Conservation (phyloP, 129 eudicot species). For the Kitagawia praeruptora region DNA sequence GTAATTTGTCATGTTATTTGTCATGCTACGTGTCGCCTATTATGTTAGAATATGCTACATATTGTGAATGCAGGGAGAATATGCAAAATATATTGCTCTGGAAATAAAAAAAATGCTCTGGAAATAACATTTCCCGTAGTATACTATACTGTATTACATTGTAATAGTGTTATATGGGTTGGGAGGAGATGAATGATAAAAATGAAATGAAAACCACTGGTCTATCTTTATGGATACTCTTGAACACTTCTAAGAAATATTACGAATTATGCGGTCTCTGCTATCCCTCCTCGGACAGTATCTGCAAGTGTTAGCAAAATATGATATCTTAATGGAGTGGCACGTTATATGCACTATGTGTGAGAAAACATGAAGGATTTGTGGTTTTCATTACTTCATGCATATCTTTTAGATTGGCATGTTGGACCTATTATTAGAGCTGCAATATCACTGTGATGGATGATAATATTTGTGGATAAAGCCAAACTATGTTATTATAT, state of each 20-base stretch:
- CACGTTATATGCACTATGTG: background rate
- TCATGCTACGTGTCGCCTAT: no score
- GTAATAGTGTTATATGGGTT: background rate
- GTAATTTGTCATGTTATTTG: no score
- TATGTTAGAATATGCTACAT: no score
- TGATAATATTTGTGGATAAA: background rate
- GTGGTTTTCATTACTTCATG: background rate
- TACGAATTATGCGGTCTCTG: background rate
- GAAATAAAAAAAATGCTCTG: no score
- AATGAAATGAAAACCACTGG: background rate
- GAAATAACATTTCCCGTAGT: no score
- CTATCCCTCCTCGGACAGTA: background rate
- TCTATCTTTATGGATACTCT: background rate
- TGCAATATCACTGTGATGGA: background rate
- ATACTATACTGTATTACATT: no score
- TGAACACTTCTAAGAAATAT: background rate
- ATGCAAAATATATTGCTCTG: no score
- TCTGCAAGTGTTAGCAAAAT: background rate
- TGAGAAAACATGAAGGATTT: background rate
- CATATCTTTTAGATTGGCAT: background rate
- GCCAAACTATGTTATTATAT: background rate
- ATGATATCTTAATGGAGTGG: background rate
- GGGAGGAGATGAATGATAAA: background rate
- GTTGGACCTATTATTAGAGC: background rate
- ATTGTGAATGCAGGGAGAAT: no score